These are phyloP conservation scores for Calonectria honghensis DNA, from an alignment of 2,329 filamentous ascomycete genomes.

Conservation along the genomic window DNA sequence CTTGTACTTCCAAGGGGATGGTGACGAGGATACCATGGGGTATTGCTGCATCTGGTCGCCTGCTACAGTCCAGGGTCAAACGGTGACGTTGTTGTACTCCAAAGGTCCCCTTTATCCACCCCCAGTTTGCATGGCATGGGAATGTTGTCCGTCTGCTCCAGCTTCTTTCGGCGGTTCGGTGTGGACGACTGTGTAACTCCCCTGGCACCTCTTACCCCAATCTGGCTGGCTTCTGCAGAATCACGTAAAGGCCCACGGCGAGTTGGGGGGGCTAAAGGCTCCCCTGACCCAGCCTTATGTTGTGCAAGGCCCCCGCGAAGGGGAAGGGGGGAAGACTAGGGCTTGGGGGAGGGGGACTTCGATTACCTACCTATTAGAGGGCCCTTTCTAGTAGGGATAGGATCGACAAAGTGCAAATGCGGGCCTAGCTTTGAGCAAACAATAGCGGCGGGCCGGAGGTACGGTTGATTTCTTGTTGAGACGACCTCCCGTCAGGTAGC, in stretches of 20 bases:
- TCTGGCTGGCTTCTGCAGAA: slow-evolving; percentile 40
- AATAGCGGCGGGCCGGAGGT: slow-evolving; percentile 18
- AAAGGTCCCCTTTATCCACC: slow-evolving; percentile 12
- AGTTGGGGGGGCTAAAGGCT: slow-evolving; percentile 26
- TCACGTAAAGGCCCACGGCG: slow-evolving; percentile 33
- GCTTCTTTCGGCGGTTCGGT: slow-evolving; percentile 39
- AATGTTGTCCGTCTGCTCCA: slow-evolving; percentile 35
- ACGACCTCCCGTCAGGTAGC: slow-evolving; percentile 5
- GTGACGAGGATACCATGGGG: slow-evolving; percentile 23
- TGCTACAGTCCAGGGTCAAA: slow-evolving; percentile 11
- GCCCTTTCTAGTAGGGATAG: slow-evolving; percentile 6
- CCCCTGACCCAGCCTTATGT: slow-evolving; percentile 45
- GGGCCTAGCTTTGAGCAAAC: slow-evolving; percentile 19
- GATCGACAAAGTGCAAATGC: slow-evolving; percentile 15
- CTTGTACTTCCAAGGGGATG: slow-evolving; percentile 22
- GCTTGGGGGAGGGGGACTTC: background rate
- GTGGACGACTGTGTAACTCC: slow-evolving; percentile 30
- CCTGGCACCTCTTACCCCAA: slow-evolving; percentile 41
- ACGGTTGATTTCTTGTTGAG: slow-evolving; percentile 19
- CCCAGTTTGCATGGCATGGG: slow-evolving; percentile 40
- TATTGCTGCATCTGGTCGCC: slow-evolving; percentile 14
- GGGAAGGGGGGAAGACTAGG: slow-evolving; percentile 14
- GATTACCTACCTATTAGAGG: slow-evolving; percentile 28
- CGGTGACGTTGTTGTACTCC: slow-evolving; percentile 23
- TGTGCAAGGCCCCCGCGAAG: slow-evolving; percentile 34